Percentiles rank a stretch among this genome's conserved stretches.
phyloP scores from a whole-genome alignment of 768 basidiomycete genomes.

The Termitomyces sp. region DNA sequence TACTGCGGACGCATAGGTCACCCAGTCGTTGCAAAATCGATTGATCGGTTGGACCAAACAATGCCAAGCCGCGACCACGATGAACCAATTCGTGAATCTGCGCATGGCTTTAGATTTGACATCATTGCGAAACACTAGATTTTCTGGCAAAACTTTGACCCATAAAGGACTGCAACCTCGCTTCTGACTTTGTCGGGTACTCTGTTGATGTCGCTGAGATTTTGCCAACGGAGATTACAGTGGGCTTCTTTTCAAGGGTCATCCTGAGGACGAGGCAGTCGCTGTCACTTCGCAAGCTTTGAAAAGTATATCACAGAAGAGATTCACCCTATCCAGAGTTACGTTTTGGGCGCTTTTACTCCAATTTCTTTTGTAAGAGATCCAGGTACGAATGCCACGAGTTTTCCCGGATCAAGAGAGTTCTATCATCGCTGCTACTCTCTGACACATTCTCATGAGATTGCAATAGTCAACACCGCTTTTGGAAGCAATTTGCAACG shows the following conservation, averaged over 20 bases:
- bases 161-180: background rate
- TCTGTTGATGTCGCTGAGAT: background rate
- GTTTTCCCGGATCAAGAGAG: constrained; percentile 1
- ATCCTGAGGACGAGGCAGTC: background rate
- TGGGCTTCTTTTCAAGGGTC: background rate
- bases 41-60: constrained; percentile 1
- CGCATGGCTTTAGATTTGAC: constrained; percentile 7
- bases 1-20: too few relatives aligned
- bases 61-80: constrained; percentile 8
- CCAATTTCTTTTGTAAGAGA: constrained; percentile 7
- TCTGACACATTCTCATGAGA: constrained; percentile 11
- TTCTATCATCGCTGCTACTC: constrained; percentile 12
- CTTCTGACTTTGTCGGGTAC: background rate
- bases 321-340: background rate
- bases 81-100: background rate
- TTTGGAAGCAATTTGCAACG: constrained; percentile 10
- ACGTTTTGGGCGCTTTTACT: constrained; percentile 3
- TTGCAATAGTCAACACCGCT: constrained; percentile 13
- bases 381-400: constrained; percentile 16
- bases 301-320: background rate
- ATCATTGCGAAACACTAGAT: background rate
- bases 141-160: background rate
- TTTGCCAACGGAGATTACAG: constrained; percentile 11
- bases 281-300: background rate
- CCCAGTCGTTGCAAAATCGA: too few relatives aligned